Base-by-base conservation (phyloP, 805 yeast genomes). In the Metschnikowia shivogae region DNA sequence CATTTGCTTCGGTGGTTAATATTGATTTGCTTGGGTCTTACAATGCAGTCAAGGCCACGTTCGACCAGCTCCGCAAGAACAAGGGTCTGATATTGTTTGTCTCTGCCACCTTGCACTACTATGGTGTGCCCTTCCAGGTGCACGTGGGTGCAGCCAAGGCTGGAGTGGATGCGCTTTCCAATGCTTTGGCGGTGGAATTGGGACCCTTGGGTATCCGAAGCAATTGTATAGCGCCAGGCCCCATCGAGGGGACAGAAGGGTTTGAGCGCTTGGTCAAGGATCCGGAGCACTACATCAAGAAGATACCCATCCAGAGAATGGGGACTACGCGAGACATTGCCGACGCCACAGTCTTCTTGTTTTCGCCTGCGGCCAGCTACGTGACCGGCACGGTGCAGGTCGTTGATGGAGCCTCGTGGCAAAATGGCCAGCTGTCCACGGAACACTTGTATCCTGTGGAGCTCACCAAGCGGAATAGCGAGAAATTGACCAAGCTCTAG, bases 91-190 rank as follows among this genome's bases (percentile, higher is more conserved):
- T 61, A 24, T 46, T 70, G 11, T 68, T 70, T 49, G 73, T 70
- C 17, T 63, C 71, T 50, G 74, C 75, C 5, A 68, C 74, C 1
- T 62, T 70, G 43, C 76, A 71, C 52, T 67, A 68, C 56, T 71
- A 68, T 50, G 76, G 74, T 6, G 62, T 71, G 27, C 74, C 74
- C 3, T 68, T 71, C 55, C 63, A 60, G 47, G 45, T 53, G 32
- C 64, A 61, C 34, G 65, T 60, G 17, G 64, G 63, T 1, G 65
- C 65, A 3, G 65, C 65, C 39, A 61, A 61, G 48, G 65, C 65
- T 1, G 65, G 65, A 9, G 65, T 61, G 31, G 65, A 61, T 33
- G 65, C 65, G 3, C 49, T 61, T 30, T 55, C 60, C 37, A 60
- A 61, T 34, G 65, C 65, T 1, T 51, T 61, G 51, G 65, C 65